Evolutionary conservation across 768 basidiomycete species (phyloP), one percentile per base, ranked within the genome.

Genomic region (Phaffia tasmanica): DNA sequence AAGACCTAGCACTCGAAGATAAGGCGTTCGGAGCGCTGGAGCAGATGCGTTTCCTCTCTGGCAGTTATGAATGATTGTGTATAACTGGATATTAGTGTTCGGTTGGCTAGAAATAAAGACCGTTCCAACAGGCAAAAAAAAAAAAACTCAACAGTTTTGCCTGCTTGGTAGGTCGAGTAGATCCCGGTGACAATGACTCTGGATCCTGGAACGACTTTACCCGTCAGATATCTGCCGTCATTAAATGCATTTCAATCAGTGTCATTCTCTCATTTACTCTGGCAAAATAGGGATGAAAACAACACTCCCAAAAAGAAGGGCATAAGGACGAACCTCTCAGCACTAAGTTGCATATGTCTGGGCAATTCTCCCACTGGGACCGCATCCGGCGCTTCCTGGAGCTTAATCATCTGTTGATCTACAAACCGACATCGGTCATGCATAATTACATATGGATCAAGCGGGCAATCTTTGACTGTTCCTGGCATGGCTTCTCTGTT

Each of bases 361-460:
- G 95, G 95, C 51, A 99, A 80, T 74, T 99, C 95, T 81, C 95
- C 95, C 29, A 98, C 93, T 0, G 95, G 95, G 1, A 99, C 95
- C 90, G 97, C 95, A 76, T 99, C 95, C 0, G 95, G 95, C 21
- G 94, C 93, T 77, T 99, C 95, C 77, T 99, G 95, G 16, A 99
- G 82, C 75, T 99, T 99, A 72, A 99, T 81, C 15, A 84, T 88
- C 77, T 99, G 95, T 71, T 95, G 92, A 74, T 99, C 95, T 9
- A 92, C 86, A 74, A 98, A 99, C 7, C 83, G 81, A 42, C 90
- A 98, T 77, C 90, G 89, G 48, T 90, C 86, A 76, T 99, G 95
- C 19, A 97, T 80, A 74, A 99, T 93, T 62, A 91, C 81, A 78
- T 93, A 99, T 0, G 95, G 95, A 74, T 98, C 95, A 63, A 98